Percentiles rank a stretch among this genome's conserved stretches.
These are phyloP conservation scores for Citrus unshiu DNA, from an alignment of 345 rosid genomes.

Conservation along the genomic window DNA sequence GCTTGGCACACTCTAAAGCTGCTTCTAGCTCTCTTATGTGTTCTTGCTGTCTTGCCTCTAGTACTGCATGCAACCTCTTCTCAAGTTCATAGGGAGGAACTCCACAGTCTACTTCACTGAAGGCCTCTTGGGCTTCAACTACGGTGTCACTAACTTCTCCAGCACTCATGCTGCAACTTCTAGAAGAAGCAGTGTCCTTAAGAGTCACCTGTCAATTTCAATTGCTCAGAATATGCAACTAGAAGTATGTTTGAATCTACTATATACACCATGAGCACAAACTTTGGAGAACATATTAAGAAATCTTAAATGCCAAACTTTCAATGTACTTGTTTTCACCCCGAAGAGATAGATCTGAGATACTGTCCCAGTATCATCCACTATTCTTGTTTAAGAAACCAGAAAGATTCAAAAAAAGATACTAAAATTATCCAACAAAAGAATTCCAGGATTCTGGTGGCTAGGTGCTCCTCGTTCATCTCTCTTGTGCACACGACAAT, in stretches of 20 bases:
- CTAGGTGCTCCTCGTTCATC: neutral
- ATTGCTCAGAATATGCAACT: neutral
- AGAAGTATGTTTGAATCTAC: neutral
- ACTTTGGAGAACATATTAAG: neutral
- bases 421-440: neutral
- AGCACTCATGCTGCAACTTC: slow-evolving; percentile 17
- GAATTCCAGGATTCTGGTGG: neutral
- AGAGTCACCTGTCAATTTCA: slow-evolving; percentile 21
- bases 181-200: slow-evolving; percentile 13
- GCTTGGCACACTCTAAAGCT: slow-evolving; percentile 37
- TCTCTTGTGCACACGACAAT: neutral
- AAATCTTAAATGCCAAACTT: neutral
- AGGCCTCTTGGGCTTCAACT: slow-evolving; percentile 17
- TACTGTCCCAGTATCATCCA: neutral
- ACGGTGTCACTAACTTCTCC: slow-evolving; percentile 37
- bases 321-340: neutral
- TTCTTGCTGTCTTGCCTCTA: slow-evolving; percentile 63
- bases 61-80: slow-evolving; percentile 59
- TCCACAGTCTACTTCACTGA: slow-evolving; percentile 25
- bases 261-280: neutral
- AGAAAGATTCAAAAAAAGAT: neutral
- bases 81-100: slow-evolving; percentile 66
- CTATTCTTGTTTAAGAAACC: neutral
- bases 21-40: slow-evolving; percentile 63
- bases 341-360: neutral